Evolutionary conservation across 106 monocot genomes (phyloP), one percentile per base, ranked within the genome.

Genomic region (Cymbidium sinense): DNA sequence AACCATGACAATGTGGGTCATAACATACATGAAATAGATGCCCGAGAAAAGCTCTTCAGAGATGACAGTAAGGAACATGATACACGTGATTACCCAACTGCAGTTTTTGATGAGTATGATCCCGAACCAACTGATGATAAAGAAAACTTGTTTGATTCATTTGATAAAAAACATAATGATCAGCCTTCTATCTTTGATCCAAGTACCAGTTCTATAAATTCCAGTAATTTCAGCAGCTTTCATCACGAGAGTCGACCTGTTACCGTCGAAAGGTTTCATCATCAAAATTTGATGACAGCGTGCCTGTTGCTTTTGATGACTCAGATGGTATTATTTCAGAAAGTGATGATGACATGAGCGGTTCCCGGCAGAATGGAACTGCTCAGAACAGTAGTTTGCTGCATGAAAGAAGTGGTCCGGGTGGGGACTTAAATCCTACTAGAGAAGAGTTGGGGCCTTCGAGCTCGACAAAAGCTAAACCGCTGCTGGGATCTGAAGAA

Each of bases 71-170:
- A 73, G 52, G 31, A 70, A 31, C 72, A 52, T 31, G 70, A 33
- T 34, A 55, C 28, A 21, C 10, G 30, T 73, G 76, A 84, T 31
- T 75, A 70, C 82, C 77, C 70, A 79, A 67, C 44, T 78, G 83
- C 73, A 27, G 77, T 82, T 73, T 92, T 85, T 82, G 92, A 89
- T 86, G 75, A 84, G 34, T 85, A 83, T 81, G 85, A 37, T 85
- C 86, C 79, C 54, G 89, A 92, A 62, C 17, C 23, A 20, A 83
- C 83, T 70, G 88, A 82, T 69, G 23, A 47, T 50, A 50, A 43
- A 64, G 51, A 12, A 27, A 78, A 81, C 20, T 50, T 83, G 30
- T 81, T 83, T 11, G 83, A 87, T 79, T 65, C 43, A 2, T 70
- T 79, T 28, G 67, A 67, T 19, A 64, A 70, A 50, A 33, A 79